Base-by-base conservation (phyloP, 495 filamentous ascomycete species). In the Emericellopsis terricola region DNA sequence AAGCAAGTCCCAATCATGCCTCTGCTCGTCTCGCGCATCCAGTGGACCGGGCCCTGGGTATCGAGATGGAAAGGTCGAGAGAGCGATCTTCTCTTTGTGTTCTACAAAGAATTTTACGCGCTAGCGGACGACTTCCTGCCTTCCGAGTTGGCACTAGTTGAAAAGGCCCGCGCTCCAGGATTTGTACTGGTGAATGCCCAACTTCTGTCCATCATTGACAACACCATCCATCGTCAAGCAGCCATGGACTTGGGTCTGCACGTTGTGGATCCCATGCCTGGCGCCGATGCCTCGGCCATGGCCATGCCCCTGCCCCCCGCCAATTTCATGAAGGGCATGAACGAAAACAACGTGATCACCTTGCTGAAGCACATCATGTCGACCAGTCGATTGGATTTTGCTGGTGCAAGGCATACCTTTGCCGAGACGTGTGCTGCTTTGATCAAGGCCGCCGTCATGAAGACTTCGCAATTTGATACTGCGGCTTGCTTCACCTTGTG, bases 71-170 rank as follows among this genome's bases (percentile, higher is more conserved):
- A 68, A 41, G 89, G 89, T 7, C 71, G 75, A 13, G 89, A 97
- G 41, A 92, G 78, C 9, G 89, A 94, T 55, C 57, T 97, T 29
- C 81, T 96, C 46, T 96, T 80, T 57, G 76, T 94, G 11, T 97
- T 97, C 52, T 72, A 76, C 52, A 94, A 93, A 56, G 76, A 89
- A 48, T 89, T 81, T 41, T 78, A 91, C 49, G 73, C 87, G 29
- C 57, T 97, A 5, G 68, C 78, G 26, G 73, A 77, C 17, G 82
- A 91, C 38, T 86, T 85, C 45, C 57, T 93, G 31, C 80, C 81
- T 0, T 40, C 63, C 1, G 71, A 75, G 7, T 47, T 66, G 19
- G 50, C 68, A n/a, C 46, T 67, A 15, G 55, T 66, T 6, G 72
- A 75, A 40, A 75, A 76, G 50, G 64, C 71, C 19, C 73, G 76